Percentiles rank a stretch among this genome's conserved stretches.
Evolutionary conservation across 2,329 filamentous ascomycete genomes (phyloP).

Genomic region (Fusarium brachygibbosum): DNA sequence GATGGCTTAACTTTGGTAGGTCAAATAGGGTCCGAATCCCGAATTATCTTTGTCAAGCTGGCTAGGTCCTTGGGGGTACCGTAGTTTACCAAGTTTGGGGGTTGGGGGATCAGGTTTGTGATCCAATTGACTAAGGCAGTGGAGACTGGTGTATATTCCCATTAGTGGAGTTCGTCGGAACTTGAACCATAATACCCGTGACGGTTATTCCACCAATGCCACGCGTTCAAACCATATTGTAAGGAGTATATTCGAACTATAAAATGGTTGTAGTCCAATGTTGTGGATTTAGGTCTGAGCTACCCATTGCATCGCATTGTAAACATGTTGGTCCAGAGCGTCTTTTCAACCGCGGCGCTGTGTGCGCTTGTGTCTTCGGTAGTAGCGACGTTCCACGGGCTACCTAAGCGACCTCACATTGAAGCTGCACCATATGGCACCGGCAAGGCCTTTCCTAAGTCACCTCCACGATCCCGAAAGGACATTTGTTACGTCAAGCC

Average conservation of each 20-base stretch:
- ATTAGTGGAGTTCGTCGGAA: too few relatives aligned
- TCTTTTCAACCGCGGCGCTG: constrained; percentile 27
- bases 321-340: constrained; percentile 22
- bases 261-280: background rate
- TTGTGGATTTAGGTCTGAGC: background rate
- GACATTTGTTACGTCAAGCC: constrained; percentile 43
- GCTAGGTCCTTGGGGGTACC: too few relatives aligned
- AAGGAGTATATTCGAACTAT: background rate
- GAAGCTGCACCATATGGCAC: constrained; percentile 37
- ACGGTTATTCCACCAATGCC: background rate
- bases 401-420: constrained; percentile 40
- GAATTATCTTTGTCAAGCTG: too few relatives aligned
- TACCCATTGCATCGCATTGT: background rate
- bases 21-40: too few relatives aligned
- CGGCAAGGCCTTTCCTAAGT: constrained; percentile 35
- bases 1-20: too few relatives aligned
- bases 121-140: too few relatives aligned
- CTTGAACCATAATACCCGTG: background rate
- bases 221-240: background rate
- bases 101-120: too few relatives aligned
- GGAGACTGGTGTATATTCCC: too few relatives aligned
- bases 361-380: constrained; percentile 32
- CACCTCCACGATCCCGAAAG: constrained; percentile 27
- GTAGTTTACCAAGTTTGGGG: too few relatives aligned
- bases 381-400: background rate